Base-by-base conservation (phyloP, 148 eudicot genomes). In the Nepenthes gracilis region DNA sequence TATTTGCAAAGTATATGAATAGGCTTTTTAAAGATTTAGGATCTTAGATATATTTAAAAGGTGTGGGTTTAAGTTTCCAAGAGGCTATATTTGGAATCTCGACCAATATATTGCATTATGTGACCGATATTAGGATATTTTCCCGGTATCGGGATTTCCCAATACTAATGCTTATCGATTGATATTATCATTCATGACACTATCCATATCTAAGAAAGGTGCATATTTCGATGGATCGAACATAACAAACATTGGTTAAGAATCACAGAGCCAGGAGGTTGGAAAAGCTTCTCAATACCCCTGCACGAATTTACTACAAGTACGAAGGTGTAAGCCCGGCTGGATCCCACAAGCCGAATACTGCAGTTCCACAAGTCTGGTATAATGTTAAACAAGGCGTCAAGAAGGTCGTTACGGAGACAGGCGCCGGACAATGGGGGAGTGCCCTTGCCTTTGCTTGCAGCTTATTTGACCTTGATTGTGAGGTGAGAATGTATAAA, bases 401-500 rank as follows among this genome's bases (percentile, higher is more conserved):
- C 64, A 82, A 82, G 80, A 88, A 84, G 57, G 76, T 92, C 45
- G 98, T 88, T 53, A 92, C 98, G 5, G 98, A 92, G 70, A 92
- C 98, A 2, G 98, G 98, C 38, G 98, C 98, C 62, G 98, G 98
- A 4, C 98, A 92, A 72, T 92, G 98, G 98, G 98, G 98, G 36
- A 80, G 98, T 70, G 75, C 98, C 33, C 82, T 92, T 60, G 90
- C 98, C 37, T 92, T 88, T 61, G 96, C 96, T 7, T 83, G 82
- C 77, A 83, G 96, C 73, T 75, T 92, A 70, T 92, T 92, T 66
- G 82, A 81, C 68, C 83, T 88, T 35, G 78, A 82, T 63, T 92
- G 98, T 55, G 96, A 92, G 70, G 98, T 92, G 77, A 84, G 80
- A 12, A 55, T 1, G 3, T 49, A 2, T n/a, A 2, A 11, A 2